Base-by-base conservation (phyloP, 75 land plant species). In the Chamaecyparis obtusa region DNA sequence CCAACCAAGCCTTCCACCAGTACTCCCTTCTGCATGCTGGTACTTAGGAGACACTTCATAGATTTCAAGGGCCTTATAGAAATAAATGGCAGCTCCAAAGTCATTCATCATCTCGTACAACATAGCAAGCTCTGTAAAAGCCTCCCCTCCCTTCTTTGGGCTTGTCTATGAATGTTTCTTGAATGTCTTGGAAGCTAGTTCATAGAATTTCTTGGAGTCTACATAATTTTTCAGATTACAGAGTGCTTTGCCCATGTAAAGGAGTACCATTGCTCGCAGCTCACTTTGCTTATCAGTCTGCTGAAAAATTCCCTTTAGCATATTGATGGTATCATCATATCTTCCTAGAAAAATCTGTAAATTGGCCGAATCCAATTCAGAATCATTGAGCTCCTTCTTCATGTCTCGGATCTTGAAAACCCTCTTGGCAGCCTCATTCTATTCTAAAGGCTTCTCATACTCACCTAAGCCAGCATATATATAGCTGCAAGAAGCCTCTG, bases 281-380 rank as follows among this genome's bases (percentile, higher is more conserved):
- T 89, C 83, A 64, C 93, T 87, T 35, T 94, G 89, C 86, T 93
- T 86, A 35, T 95, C 91, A 35, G 96, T 89, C 88, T 92, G 94
- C 86, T 90, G 88, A 81, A 93, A 89, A 78, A 94, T 89, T 84
- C 90, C 81, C 86, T 86, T 93, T 85, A 93, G 88, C 36, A 89
- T 89, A 67, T 88, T 71, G 30, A 96, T 89, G 21, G 95, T 94
- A 32, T 94, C 94, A 6, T 95, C 95, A 88, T 85, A 93, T 87
- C 86, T 93, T 33, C 94, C 95, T 81, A 96, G 83, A 17, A 92
- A 95, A 64, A 96, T 94, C 85, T 95, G 94, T 44, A 95, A 92
- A 88, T 95, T 94, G 4, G 97, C 96, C 46, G 93, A 92, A 74
- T 94, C 95, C 64, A 95, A 92, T 85, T 96, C 98, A 0, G 92